phyloP scores from a whole-genome alignment of 495 filamentous ascomycete species.

The Pyrenula massariospora region DNA sequence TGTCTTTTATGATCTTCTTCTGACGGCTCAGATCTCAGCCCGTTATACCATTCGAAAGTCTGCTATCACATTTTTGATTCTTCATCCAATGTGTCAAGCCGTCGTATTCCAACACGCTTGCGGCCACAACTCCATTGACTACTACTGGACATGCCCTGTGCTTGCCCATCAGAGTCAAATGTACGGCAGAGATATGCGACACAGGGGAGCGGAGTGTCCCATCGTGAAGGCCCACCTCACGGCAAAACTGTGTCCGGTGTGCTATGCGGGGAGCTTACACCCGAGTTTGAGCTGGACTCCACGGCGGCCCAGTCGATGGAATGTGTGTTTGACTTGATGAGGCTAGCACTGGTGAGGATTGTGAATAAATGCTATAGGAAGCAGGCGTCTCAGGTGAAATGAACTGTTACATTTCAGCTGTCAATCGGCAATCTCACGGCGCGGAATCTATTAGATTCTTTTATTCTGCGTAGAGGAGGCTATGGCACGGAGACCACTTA shows the following conservation, averaged over 20 bases:
- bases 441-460: too few species aligned
- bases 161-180: neutral
- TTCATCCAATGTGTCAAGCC: neutral
- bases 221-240: neutral
- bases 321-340: neutral
- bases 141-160: neutral
- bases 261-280: neutral
- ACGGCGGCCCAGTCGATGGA: neutral
- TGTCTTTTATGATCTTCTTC: too few species aligned
- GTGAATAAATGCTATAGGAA: too few species aligned
- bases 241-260: neutral
- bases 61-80: too few species aligned
- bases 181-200: neutral
- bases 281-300: neutral
- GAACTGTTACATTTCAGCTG: too few species aligned
- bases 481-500: too few species aligned
- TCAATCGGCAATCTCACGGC: too few species aligned
- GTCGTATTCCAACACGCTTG: neutral
- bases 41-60: too few species aligned
- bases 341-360: neutral
- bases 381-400: too few species aligned
- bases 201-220: neutral
- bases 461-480: too few species aligned
- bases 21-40: too few species aligned
- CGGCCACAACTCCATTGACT: neutral